Conservation (phyloP, 1,139 yeast species). For the Casaregolazyma suthepensis region DNA sequence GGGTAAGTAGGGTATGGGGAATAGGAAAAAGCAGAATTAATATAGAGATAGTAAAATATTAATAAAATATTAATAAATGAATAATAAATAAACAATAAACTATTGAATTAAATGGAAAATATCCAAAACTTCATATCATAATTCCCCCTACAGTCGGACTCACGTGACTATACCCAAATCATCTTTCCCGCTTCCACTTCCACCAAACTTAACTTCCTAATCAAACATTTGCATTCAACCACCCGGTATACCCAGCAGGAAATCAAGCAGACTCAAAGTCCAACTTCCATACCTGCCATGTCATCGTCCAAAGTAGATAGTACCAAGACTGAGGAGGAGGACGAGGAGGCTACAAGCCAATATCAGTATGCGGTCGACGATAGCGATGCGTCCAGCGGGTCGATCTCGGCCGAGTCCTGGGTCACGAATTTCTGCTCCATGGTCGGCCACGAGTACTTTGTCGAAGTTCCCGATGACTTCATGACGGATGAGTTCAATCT, state of each 20-base stretch:
- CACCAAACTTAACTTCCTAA: not conserved
- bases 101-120: too few species aligned
- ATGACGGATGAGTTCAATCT: slow-evolving; percentile 95
- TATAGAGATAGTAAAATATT: not conserved
- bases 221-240: not conserved
- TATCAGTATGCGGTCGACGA: slow-evolving; percentile 8
- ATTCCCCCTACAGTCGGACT: not conserved
- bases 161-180: not conserved
- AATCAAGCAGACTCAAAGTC: not conserved
- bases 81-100: too few species aligned
- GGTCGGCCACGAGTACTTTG: slow-evolving; percentile 90
- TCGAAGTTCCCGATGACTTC: slow-evolving; percentile 86
- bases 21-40: not conserved
- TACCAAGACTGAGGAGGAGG: slow-evolving; percentile 12
- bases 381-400: slow-evolving; percentile 20
- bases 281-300: not conserved
- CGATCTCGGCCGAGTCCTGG: slow-evolving; percentile 51
- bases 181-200: not conserved
- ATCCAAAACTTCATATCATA: not conserved
- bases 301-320: slow-evolving; percentile 4
- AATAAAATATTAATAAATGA: not conserved
- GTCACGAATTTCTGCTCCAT: slow-evolving; percentile 79
- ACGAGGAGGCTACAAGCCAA: slow-evolving; percentile 12
- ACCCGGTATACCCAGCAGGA: not conserved
- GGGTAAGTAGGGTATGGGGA: not conserved